Base-by-base conservation (phyloP, 805 yeast genomes). In the Wickerhamomyces canadensis region DNA sequence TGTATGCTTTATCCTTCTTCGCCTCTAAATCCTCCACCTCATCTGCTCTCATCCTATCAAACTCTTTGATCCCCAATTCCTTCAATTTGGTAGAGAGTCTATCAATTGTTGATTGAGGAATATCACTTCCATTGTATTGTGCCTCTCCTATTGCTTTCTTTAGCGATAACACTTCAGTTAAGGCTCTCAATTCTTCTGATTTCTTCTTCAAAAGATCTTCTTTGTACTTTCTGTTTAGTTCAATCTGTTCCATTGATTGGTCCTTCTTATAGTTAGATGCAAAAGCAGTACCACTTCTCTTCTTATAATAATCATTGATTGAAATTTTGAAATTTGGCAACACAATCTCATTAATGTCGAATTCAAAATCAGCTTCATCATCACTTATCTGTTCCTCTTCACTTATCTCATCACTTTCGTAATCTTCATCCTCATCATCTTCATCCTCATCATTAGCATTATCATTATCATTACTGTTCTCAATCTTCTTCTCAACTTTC, bases 341-440 rank as follows among this genome's bases (percentile, higher is more conserved):
- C 13, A 51, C 43, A 16, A 53, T 65, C 22, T 65, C 72, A 13
- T 63, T 61, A 8, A 62, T 59, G 28, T 61, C 67, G 17, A 53
- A 62, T 5, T 54, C 55, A 11, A 52, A 51, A 7, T 55, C 61
- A 1, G 49, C 52, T 2, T 59, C 64, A 18, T 52, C 81, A 10
- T 80, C 81, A 41, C 76, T 83, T 33, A 76, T 76, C 39, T 72
- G 75, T 31, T 73, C 79, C 45, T 76, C 76, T 41, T 77, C 81
- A 33, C 70, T 71, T 10, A 44, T 40, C 7, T 60, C 64, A 8
- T 42, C 45, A 18, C 31, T 28, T 8, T 17, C 31, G n/a, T 41
- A 44, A 7, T 45, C 58, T 3, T 43, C 49, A 3, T 28, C 33
- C 2, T 46, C 51, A 11, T 48, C 55, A 11, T 45, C 50, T 8